phyloP scores from a whole-genome alignment of 2,329 filamentous ascomycete species.

The Ophiocordyceps polyrhachis-furcata region DNA sequence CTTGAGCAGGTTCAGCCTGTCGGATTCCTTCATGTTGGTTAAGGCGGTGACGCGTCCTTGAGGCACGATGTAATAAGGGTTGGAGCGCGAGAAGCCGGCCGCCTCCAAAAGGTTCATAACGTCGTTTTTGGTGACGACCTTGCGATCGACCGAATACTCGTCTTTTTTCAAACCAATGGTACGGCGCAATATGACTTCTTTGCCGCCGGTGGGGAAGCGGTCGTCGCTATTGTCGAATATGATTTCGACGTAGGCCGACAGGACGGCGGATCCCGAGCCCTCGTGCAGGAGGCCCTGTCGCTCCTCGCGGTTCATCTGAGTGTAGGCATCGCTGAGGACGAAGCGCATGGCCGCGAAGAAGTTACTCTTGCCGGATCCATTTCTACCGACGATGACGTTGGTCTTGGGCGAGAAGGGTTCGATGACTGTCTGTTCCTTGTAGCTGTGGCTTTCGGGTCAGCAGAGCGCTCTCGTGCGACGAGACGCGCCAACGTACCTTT shows the following conservation, averaged over 20 bases:
- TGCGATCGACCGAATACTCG: constrained; percentile 93
- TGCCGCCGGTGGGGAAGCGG: constrained; percentile 81
- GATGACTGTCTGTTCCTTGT: constrained; percentile 98
- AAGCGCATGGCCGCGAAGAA: constrained; percentile 99
- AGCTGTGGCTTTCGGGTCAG: constrained; percentile 34
- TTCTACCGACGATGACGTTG: constrained; percentile 97
- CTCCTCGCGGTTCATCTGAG: constrained; percentile 87
- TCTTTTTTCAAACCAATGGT: constrained; percentile 98
- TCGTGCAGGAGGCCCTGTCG: constrained; percentile 93
- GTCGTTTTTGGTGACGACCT: constrained; percentile 85
- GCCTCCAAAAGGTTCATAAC: constrained; percentile 92
- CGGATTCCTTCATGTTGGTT: constrained; percentile 97
- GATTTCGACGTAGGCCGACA: constrained; percentile 98
- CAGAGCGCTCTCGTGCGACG: constrained; percentile 1
- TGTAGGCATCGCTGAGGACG: constrained; percentile 94
- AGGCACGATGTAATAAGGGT: constrained; percentile 97
- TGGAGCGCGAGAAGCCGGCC: constrained; percentile 88
- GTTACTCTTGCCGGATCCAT: constrained; percentile 98
- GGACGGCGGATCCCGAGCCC: constrained; percentile 90
- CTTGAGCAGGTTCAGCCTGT: constrained; percentile 76
- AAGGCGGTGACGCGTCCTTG: constrained; percentile 89
- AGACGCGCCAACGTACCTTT: constrained; percentile 45
- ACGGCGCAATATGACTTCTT: constrained; percentile 75
- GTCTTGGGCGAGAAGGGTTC: constrained; percentile 95
- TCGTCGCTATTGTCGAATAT: constrained; percentile 97